A percentile compares a stretch with the other conserved stretches of the same genome.
Evolutionary conservation across 352 stramenopile species (phyloP).

Genomic region (Saprolegnia parasitica): DNA sequence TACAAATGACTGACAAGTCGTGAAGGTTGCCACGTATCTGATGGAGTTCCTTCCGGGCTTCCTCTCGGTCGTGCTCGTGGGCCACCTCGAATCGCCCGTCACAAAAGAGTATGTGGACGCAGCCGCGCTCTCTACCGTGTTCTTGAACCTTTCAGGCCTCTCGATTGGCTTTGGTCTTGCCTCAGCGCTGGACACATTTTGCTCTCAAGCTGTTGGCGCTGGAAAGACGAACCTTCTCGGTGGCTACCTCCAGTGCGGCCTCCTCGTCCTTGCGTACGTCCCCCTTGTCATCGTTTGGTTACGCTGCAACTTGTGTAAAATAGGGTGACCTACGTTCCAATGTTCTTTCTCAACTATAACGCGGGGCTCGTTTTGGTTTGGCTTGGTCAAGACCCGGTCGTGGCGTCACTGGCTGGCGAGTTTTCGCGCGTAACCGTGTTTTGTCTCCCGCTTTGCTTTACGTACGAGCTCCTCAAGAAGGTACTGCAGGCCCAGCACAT

Average conservation of each 20-base stretch:
- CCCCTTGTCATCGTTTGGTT: neutral
- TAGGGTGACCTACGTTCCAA: too few relatives aligned
- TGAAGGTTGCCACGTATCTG: slow-evolving; percentile 49
- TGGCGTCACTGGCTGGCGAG: slow-evolving; percentile 6
- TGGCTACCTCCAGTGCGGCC: slow-evolving; percentile 74
- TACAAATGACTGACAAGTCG: neutral
- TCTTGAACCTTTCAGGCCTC: slow-evolving; percentile 73
- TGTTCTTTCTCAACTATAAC: too few relatives aligned
- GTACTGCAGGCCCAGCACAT: slow-evolving; percentile 40
- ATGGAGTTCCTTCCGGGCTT: slow-evolving; percentile 58
- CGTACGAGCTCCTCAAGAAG: slow-evolving; percentile 43
- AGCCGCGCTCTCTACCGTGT: slow-evolving; percentile 64
- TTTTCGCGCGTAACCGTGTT: slow-evolving; percentile 9
- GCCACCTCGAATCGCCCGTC: slow-evolving; percentile 52
- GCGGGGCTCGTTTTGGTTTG: too few relatives aligned
- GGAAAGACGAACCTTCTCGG: slow-evolving; percentile 65
- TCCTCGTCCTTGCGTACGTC: slow-evolving; percentile 46
- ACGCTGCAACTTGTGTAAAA: neutral
- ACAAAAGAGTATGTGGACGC: slow-evolving; percentile 55
- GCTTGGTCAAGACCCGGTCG: neutral
- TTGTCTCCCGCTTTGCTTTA: slow-evolving; percentile 36
- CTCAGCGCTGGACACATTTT: slow-evolving; percentile 86
- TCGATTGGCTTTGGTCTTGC: slow-evolving; percentile 70
- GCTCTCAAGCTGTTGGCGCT: slow-evolving; percentile 75
- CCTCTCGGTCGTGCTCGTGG: slow-evolving; percentile 48